Evolutionary conservation across 2,329 filamentous ascomycete species (phyloP), one percentile per base, ranked within the genome.

Genomic region (Fusarium pilosicola): DNA sequence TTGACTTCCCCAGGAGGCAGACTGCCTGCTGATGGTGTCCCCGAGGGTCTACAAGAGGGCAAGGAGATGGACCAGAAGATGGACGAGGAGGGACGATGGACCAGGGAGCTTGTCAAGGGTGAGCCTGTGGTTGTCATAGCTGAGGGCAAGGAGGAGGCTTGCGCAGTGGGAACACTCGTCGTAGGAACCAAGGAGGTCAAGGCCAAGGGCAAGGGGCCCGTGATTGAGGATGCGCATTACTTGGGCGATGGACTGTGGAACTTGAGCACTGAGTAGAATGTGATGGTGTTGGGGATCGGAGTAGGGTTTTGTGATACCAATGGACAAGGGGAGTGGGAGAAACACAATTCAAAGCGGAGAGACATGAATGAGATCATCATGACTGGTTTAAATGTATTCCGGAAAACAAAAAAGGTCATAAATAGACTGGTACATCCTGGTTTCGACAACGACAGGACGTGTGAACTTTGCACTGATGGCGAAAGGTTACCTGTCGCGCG

Each of bases 181-280:
- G 90, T 92, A 79, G 93, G 95, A 7, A 98, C 96, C 0, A 91
- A 92, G 83, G 95, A 98, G 83, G 95, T 97, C 81, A 97, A 96
- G 89, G 92, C 91, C 75, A 96, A 96, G 85, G 95, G 94, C 75
- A 98, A 98, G 86, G 96, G 96, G 0, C 93, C 95, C 11, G 96
- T 95, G 22, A 94, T 98, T 76, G 96, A 98, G 85, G 93, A 95
- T 70, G 94, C 94, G 38, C 96, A 99, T 88, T 98, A 92, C 85
- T 82, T 98, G 61, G 96, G 96, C 0, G 96, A 99, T 86, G 96
- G 96, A 24, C 85, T 99, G 77, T 99, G 96, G 96, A 93, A 88
- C 77, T 81, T 97, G 70, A 80, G 76, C 30, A 81, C 86, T 26
- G 86, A 89, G n/a, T 89, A 81, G 73, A 45, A 39, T 11, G 57